A percentile compares a stretch with the other conserved stretches of the same genome.
phyloP scores from a whole-genome alignment of 2,329 filamentous ascomycete genomes.

The Aureobasidium melanogenum region DNA sequence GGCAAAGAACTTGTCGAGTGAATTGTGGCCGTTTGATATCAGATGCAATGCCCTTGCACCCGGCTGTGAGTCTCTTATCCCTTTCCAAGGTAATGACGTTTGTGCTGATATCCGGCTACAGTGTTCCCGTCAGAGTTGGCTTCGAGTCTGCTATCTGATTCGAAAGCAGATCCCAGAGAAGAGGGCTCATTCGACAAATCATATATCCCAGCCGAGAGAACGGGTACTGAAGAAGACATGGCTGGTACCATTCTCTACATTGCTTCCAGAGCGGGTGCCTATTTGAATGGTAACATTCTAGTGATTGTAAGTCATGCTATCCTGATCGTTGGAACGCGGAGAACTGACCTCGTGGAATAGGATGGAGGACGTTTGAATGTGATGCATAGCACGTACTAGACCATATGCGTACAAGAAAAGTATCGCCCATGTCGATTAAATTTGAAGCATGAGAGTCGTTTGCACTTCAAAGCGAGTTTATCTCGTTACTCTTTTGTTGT shows the following conservation, averaged over 20 bases:
- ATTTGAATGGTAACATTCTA: conserved; percentile 55
- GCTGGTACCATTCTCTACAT: conserved; percentile 57
- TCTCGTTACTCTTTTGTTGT: not conserved
- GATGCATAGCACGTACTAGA: conserved; percentile 45
- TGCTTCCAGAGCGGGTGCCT: conserved; percentile 54
- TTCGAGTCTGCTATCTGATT: conserved; percentile 33
- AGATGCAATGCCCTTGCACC: conserved; percentile 44
- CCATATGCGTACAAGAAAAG: not conserved
- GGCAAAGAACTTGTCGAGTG: conserved; percentile 40
- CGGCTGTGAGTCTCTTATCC: conserved; percentile 23
- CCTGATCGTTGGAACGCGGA: not conserved
- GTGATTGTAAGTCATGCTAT: conserved; percentile 30
- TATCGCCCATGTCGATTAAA: not conserved
- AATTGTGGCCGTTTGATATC: conserved; percentile 33
- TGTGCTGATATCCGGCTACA: conserved; percentile 18
- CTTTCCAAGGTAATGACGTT: not conserved
- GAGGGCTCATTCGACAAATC: conserved; percentile 33
- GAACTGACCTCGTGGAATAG: not conserved
- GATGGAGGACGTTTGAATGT: conserved; percentile 54
- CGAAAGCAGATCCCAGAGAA: conserved; percentile 29
- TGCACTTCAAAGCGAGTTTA: not conserved
- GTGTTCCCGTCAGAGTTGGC: conserved; percentile 59
- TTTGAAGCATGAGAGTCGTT: not conserved
- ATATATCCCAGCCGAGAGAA: conserved; percentile 47
- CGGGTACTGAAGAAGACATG: conserved; percentile 54